Percentiles rank a stretch among this genome's conserved stretches.
Evolutionary conservation across 352 stramenopile genomes (phyloP).

Genomic region (Phytopythium helicoides): DNA sequence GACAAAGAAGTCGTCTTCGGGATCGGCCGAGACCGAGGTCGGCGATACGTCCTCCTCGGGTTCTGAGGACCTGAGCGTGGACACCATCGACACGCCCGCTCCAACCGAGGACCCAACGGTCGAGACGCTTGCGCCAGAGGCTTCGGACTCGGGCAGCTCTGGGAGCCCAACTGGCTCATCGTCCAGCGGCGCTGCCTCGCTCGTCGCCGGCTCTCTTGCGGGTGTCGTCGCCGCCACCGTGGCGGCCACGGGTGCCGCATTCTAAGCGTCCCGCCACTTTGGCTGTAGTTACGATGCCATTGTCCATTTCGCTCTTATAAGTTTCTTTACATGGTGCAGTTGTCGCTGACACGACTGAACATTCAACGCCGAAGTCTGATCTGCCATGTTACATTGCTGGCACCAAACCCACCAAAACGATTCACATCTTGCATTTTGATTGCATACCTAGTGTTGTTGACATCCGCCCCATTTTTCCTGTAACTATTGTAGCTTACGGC

Average conservation of each 20-base stretch:
- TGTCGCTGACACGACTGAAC: too few species aligned
- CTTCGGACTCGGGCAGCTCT: conserved; percentile 1
- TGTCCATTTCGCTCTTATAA: too few species aligned
- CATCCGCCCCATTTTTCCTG: too few species aligned
- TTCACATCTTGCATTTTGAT: too few species aligned
- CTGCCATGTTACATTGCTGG: too few species aligned
- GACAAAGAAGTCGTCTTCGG: conserved; percentile 9
- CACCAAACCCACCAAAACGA: too few species aligned
- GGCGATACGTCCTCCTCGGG: conserved; percentile 2
- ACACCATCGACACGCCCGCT: conserved; percentile 7
- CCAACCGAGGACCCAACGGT: conserved; percentile 8
- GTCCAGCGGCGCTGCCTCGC: conserved; percentile 4
- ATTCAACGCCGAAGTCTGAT: too few species aligned
- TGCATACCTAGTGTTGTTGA: too few species aligned
- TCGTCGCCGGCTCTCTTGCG: neutral
- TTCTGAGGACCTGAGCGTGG: conserved; percentile 7
- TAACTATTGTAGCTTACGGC: neutral
- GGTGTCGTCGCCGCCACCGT: conserved; percentile 4
- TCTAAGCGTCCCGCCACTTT: neutral
- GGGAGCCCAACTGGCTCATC: neutral
- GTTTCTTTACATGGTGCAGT: too few species aligned
- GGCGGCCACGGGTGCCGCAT: neutral
- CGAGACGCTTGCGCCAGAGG: conserved; percentile 5
- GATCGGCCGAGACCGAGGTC: conserved; percentile 1
- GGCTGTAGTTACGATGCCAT: too few species aligned